Percentiles rank a stretch among this genome's conserved stretches.
phyloP scores from a whole-genome alignment of 164 flowering plant genomes.

The Stephania yunnanensis region DNA sequence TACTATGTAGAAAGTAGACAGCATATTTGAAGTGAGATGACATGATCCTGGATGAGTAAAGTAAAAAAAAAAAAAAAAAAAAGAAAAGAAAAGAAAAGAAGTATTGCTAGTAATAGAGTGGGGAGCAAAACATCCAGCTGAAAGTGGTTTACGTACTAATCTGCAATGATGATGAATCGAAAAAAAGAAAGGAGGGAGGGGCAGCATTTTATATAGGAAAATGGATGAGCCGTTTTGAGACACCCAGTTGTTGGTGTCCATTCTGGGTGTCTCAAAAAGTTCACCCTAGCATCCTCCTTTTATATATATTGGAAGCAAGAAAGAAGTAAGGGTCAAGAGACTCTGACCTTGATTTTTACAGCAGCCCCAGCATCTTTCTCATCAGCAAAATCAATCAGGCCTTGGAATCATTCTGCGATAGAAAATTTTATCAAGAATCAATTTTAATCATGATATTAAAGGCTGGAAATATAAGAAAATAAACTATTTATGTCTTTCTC shows the following conservation, averaged over 20 bases:
- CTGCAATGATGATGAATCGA: neutral
- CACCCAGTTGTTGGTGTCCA: no score
- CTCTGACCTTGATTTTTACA: constrained; percentile 6
- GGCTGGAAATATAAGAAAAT: neutral
- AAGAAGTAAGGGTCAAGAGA: neutral
- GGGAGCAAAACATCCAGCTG: neutral
- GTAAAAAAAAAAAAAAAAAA: neutral
- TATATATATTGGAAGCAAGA: neutral
- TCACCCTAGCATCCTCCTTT: no score
- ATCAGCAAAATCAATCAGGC: neutral
- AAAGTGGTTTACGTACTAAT: neutral
- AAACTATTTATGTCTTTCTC: neutral
- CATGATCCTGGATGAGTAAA: neutral
- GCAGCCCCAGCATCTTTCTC: neutral
- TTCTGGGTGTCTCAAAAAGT: no score
- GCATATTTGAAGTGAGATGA: neutral
- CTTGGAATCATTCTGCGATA: constrained; percentile 13
- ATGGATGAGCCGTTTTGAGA: no score
- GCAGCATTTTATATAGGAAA: neutral
- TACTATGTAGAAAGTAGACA: neutral
- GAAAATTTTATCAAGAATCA: neutral
- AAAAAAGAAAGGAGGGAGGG: neutral
- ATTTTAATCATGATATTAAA: neutral
- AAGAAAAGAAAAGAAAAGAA: neutral
- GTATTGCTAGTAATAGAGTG: neutral